A percentile compares a stretch with the other conserved stretches of the same genome.
These are phyloP conservation scores for Phoma herbarum DNA, from an alignment of 2,329 filamentous ascomycete species.

Conservation along the genomic window DNA sequence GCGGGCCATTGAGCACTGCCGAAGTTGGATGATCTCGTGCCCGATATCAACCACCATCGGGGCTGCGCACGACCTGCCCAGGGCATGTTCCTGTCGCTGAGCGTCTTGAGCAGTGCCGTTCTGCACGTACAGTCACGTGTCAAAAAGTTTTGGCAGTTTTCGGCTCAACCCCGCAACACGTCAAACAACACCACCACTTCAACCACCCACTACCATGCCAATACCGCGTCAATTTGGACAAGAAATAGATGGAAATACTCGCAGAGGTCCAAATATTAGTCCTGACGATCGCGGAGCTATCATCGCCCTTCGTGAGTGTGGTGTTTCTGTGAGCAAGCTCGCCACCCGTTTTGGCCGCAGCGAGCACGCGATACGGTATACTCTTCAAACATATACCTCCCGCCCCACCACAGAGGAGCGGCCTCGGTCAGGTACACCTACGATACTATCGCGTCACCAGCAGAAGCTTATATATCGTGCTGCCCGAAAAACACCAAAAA, in stretches of 20 bases:
- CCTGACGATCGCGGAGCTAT: background rate
- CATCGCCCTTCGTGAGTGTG: background rate
- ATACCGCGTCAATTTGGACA: background rate
- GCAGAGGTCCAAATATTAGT: background rate
- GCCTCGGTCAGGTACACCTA: conserved; percentile 5
- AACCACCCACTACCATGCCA: background rate
- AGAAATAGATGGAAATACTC: background rate
- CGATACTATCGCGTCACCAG: conserved; percentile 4
- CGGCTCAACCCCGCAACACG: background rate
- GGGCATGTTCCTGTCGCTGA: too few species aligned
- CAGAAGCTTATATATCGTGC: conserved; percentile 4
- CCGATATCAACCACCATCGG: too few species aligned
- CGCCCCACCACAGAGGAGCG: background rate
- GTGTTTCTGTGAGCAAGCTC: background rate
- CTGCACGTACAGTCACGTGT: background rate
- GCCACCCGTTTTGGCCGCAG: background rate
- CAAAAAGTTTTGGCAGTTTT: background rate
- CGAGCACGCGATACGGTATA: background rate
- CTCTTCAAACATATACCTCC: background rate
- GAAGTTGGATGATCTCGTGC: too few species aligned
- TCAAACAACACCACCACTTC: background rate
- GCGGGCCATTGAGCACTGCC: too few species aligned
- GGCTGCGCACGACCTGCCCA: too few species aligned
- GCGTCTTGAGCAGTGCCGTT: too few species aligned
- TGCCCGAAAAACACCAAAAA: conserved; percentile 11